phyloP scores from a whole-genome alignment of 108 stramenopile species.

The Cyclotella baltica region DNA sequence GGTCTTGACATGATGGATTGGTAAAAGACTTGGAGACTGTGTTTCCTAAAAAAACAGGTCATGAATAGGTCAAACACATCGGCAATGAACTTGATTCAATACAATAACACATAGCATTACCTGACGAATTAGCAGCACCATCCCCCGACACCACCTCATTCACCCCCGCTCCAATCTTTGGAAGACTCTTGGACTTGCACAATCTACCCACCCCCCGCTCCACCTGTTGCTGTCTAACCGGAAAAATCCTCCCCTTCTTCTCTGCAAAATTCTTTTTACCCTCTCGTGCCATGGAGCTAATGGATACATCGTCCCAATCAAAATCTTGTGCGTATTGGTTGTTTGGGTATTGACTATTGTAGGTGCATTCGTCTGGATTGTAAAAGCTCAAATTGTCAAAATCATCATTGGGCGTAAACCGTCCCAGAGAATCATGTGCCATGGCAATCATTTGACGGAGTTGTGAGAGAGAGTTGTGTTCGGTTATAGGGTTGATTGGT shows the following conservation, averaged over 20 bases:
- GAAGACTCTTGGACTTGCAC: background rate
- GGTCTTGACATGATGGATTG: no score
- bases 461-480: background rate
- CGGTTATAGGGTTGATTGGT: background rate
- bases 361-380: no score
- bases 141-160: no score
- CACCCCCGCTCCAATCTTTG: no score
- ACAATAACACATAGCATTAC: no score
- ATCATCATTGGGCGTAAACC: conserved; percentile 10
- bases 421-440: background rate
- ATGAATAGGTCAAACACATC: no score
- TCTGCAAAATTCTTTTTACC: conserved; percentile 7
- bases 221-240: background rate
- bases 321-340: background rate
- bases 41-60: no score
- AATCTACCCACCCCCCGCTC: background rate
- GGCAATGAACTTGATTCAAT: no score
- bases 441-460: conserved; percentile 11
- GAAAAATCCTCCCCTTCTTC: conserved; percentile 1
- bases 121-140: no score
- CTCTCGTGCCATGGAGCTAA: background rate
- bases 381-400: background rate
- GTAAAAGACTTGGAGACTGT: no score
- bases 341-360: no score
- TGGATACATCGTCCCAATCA: background rate